Base-by-base conservation (phyloP, 306 rosid genomes). In the Senna tora region DNA sequence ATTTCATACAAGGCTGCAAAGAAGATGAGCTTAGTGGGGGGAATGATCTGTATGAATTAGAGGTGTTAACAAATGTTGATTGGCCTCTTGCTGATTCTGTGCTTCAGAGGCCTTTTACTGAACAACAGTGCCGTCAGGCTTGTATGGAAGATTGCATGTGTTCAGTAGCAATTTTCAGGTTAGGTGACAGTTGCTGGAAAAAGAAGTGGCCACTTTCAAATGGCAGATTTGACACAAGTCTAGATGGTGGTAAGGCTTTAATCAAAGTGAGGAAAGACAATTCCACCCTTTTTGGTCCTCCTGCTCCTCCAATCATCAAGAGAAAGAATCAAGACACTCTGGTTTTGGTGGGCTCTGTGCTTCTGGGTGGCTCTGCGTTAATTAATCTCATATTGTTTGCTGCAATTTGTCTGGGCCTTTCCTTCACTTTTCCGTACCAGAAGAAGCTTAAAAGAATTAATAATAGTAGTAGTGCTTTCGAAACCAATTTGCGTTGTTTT, bases 121-220 rank as follows among this genome's bases (percentile, higher is more conserved):
- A 72, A 54, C 86, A 89, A 0, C 0, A 6, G 2, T 84, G 89
- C 77, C 65, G 0, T 16, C 15, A 50, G 5, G 41, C 86, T 10
- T 89, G 91, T 45, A 62, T 78, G 77, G 73, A 56, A 54, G 90
- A 89, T 72, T 89, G 96, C 9, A 25, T 69, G 38, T 89, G 92
- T 66, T 80, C 77, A 6, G 75, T 75, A 51, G 85, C 77, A 5
- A 53, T 74, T 54, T 84, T 70, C 65, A 56, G 75, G 56, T 2
- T 0, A 15, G 76, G 75, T 9, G 65, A 72, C 15, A 54, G 74
- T 59, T 86, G 88, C 61, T 84, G 86, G 86, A 81, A 78, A 73
- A 82, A 82, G 75, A 81, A 69, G 33, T 17, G 21, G 38, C 95
- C 94, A 21, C 86, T 86, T 39, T 73, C 82, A 14, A 86, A 84